Conservation (phyloP, 2,329 filamentous ascomycete genomes). For the Pseudogymnoascus pannorum region DNA sequence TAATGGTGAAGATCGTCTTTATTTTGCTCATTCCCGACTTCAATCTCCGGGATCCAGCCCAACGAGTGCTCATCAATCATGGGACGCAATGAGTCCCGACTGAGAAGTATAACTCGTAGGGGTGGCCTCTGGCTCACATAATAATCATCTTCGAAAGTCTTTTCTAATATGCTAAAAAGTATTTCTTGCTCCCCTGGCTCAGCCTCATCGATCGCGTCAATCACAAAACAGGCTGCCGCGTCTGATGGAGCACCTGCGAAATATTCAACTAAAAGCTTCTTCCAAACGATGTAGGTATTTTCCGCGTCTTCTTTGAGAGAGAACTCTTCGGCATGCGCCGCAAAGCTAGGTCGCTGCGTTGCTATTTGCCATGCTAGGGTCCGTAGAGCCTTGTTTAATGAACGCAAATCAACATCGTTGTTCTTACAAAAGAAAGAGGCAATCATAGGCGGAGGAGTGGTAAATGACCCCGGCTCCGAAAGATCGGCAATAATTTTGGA, state of each 20-base stretch:
- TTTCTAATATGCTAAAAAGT: not conserved
- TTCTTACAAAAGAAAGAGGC: constrained; percentile 8
- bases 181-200: not conserved
- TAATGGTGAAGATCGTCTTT: constrained; percentile 1
- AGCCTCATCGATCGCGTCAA: not conserved
- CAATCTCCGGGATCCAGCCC: constrained; percentile 3
- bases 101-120: not conserved
- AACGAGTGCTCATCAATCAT: constrained; percentile 6
- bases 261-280: not conserved
- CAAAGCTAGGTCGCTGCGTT: not conserved
- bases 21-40: not conserved
- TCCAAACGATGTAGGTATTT: not conserved
- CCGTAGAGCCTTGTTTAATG: constrained; percentile 2
- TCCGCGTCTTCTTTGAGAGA: not conserved
- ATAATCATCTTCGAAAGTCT: not conserved
- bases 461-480: not conserved
- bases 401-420: constrained; percentile 8
- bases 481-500: constrained; percentile 7
- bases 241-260: not conserved
- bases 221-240: not conserved
- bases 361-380: constrained; percentile 5
- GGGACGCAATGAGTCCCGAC: not conserved
- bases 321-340: not conserved
- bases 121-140: not conserved
- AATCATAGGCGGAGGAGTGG: not conserved